Conservation (phyloP, 2,329 filamentous ascomycete genomes). For the Trichophyton verrucosum region DNA sequence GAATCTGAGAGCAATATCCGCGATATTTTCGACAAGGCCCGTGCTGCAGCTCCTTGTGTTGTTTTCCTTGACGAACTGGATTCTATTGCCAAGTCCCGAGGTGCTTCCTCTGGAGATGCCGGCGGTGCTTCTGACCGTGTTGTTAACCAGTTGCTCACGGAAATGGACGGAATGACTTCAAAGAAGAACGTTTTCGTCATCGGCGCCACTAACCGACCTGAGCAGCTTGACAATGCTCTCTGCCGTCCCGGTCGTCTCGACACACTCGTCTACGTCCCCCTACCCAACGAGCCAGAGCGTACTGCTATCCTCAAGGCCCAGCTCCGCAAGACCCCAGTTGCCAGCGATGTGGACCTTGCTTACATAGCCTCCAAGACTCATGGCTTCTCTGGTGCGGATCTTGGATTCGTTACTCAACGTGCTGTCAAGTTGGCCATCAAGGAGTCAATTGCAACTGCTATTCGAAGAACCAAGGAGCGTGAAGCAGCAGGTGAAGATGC, state of each 20-base stretch:
- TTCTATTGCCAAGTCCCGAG: slow-evolving; percentile 98
- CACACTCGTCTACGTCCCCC: slow-evolving; percentile 93
- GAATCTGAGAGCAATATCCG: slow-evolving; percentile 99
- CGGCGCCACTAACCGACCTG: slow-evolving; percentile 93
- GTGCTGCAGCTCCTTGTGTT: slow-evolving; percentile 92
- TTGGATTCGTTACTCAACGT: slow-evolving; percentile 97
- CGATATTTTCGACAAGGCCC: slow-evolving; percentile 99
- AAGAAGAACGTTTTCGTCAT: slow-evolving; percentile 99
- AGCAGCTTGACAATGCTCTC: slow-evolving; percentile 94
- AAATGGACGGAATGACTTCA: slow-evolving; percentile 99
- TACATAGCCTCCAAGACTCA: slow-evolving; percentile 96
- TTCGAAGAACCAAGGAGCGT: slow-evolving; percentile 78
- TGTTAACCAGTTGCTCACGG: slow-evolving; percentile 98
- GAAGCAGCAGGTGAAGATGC: slow-evolving; percentile 68
- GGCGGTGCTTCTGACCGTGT: slow-evolving; percentile 98
- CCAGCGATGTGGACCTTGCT: slow-evolving; percentile 70
- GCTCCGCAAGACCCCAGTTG: slow-evolving; percentile 93
- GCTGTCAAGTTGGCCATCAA: slow-evolving; percentile 99
- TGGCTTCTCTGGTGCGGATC: slow-evolving; percentile 98
- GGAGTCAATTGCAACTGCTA: slow-evolving; percentile 79
- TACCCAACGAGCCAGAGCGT: slow-evolving; percentile 84
- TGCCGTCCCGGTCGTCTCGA: slow-evolving; percentile 98
- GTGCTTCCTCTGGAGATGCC: slow-evolving; percentile 88
- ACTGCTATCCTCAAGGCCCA: slow-evolving; percentile 85
- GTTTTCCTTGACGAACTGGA: slow-evolving; percentile 98